Evolutionary conservation across 129 eudicot genomes (phyloP).

Genomic region (Helianthus annuus): DNA sequence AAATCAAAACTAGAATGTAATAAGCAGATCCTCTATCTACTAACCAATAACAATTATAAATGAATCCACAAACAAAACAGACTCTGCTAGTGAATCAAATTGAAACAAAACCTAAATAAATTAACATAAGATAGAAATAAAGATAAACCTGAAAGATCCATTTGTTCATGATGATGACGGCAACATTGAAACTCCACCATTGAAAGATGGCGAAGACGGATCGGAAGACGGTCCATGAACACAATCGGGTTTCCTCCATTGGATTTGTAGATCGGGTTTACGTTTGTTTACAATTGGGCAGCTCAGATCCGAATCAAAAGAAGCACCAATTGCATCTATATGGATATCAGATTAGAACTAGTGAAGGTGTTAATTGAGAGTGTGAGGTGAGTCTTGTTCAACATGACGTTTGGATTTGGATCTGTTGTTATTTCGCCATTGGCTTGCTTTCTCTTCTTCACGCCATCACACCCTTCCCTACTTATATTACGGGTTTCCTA

Average conservation of each 20-base stretch:
- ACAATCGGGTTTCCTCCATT: constrained; percentile 73
- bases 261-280: constrained; percentile 22
- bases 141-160: constrained; percentile 95
- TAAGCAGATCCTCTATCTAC: neutral
- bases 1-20: neutral
- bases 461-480: constrained; percentile 18
- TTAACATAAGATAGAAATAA: neutral
- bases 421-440: constrained; percentile 21
- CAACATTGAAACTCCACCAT: constrained; percentile 98
- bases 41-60: neutral
- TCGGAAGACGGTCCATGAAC: constrained; percentile 83
- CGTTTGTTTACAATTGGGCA: constrained; percentile 7
- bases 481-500: constrained; percentile 8
- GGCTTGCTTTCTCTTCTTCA: constrained; percentile 28
- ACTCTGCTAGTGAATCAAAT: neutral
- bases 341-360: neutral
- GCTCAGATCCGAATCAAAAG: constrained; percentile 40
- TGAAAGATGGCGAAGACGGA: constrained; percentile 80
- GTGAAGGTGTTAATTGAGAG: constrained; percentile 27
- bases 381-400: constrained; percentile 31
- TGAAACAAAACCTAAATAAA: constrained; percentile 4
- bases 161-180: constrained; percentile 97
- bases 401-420: constrained; percentile 30
- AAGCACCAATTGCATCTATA: constrained; percentile 14
- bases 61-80: neutral